Evolutionary conservation across 305 asterid genomes (phyloP).

Genomic region (Fraxinus xanthoxyloides): DNA sequence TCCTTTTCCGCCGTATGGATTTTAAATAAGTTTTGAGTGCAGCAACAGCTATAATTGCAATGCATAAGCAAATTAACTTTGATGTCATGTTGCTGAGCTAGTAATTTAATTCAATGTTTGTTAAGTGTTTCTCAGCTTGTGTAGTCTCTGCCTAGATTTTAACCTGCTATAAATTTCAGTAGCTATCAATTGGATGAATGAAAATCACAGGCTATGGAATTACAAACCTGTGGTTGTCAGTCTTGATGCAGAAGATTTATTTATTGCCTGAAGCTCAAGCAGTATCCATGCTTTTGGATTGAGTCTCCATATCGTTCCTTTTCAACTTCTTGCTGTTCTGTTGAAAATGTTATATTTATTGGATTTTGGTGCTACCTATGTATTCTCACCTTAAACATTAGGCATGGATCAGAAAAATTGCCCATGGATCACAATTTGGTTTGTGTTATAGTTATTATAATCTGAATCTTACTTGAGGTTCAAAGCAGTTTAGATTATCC

Average conservation of each 20-base stretch:
- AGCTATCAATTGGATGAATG: neutral
- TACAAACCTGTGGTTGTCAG: neutral
- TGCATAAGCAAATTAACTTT: neutral
- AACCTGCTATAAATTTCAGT: neutral
- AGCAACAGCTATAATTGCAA: neutral
- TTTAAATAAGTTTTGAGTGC: neutral
- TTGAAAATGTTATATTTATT: neutral
- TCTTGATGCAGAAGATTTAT: neutral
- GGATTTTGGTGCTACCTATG: neutral
- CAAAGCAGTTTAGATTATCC: neutral
- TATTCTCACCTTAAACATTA: neutral
- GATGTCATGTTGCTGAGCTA: neutral
- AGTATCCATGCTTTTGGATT: neutral
- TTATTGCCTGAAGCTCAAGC: neutral
- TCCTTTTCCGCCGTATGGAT: neutral
- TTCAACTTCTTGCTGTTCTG: neutral
- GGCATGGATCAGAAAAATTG: neutral
- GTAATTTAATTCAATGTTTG: neutral
- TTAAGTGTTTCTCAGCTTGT: neutral
- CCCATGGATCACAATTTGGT: neutral
- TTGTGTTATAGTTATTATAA: neutral
- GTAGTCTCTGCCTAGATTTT: neutral
- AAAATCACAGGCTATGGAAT: neutral
- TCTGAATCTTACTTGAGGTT: neutral
- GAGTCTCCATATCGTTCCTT: neutral